Percentiles rank a stretch among this genome's conserved stretches.
These are phyloP conservation scores for Melastoma malabathricum DNA, from an alignment of 345 rosid species.

Conservation along the genomic window DNA sequence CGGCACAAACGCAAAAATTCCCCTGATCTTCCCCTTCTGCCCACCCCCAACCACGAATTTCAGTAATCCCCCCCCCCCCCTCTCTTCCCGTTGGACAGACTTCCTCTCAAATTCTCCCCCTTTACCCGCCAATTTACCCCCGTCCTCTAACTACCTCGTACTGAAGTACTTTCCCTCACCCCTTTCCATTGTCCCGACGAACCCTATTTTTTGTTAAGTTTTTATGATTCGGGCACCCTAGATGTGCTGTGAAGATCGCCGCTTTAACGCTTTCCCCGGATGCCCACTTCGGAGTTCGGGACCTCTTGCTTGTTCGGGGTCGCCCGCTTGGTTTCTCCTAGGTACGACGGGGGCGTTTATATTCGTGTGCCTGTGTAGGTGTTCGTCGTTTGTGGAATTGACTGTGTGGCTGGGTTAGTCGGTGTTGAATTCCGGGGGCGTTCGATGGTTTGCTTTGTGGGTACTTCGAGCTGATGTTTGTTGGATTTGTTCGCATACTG, in stretches of 20 bases:
- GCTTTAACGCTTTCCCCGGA: conserved; percentile 4
- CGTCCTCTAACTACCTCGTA: conserved; percentile 3
- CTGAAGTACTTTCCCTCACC: not conserved
- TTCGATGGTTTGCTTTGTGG: too few species aligned
- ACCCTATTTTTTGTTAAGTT: conserved; percentile 2
- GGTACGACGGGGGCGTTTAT: not conserved
- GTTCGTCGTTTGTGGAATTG: too few species aligned
- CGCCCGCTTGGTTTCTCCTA: not conserved
- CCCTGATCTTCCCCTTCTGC: conserved; percentile 20
- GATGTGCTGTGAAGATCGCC: conserved; percentile 2
- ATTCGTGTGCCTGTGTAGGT: too few species aligned
- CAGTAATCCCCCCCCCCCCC: conserved; percentile 22
- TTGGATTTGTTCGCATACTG: too few species aligned
- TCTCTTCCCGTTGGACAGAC: conserved; percentile 5
- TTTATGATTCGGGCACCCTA: not conserved
- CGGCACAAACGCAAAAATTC: conserved; percentile 13
- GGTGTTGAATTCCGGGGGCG: too few species aligned
- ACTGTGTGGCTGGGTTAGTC: too few species aligned
- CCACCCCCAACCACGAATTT: conserved; percentile 41
- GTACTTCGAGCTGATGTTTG: too few species aligned
- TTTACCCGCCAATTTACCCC: conserved; percentile 39
- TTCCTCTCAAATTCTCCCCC: conserved; percentile 1
- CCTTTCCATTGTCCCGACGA: not conserved
- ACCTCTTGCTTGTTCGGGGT: not conserved
- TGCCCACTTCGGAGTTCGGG: not conserved